Base-by-base conservation (phyloP, 495 filamentous ascomycete species). In the Penicillium odoratum region DNA sequence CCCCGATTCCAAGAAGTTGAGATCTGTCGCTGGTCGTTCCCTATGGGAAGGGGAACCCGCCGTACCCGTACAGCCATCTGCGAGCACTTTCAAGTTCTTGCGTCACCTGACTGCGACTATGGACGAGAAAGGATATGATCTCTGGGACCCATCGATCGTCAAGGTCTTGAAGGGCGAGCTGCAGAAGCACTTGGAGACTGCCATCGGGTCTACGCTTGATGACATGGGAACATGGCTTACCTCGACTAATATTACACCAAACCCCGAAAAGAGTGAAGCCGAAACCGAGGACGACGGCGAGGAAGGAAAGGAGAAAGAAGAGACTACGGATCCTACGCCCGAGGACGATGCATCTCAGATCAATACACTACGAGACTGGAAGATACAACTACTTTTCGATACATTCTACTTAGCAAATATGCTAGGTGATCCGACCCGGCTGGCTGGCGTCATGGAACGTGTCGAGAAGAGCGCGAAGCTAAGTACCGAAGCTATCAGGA, bases 361-460 rank as follows among this genome's bases (percentile, higher is more conserved):
- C 46, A 56, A 71, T 10, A 18, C 55, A 30, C n/a, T 69, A 7
- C 76, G 69, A 4, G 86, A 89, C 51, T 73, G 83, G 61, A 78
- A 83, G 9, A 79, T 88, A 6, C 94, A 97, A 63, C 80, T 87
- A 48, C 77, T 93, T 21, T 94, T 95, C 61, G 94, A 98, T 66
- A 69, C 87, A 7, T 59, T 83, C 31, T 89, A 92, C 56, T 77
- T 97, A 13, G 71, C 80, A 13, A 63, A 74, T 55, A 83, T 79
- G 26, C 66, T 81, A 4, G 66, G 62, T 1, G 62, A 69, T 4
- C 66, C 76, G 18, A 70, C 68, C 40, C 62, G 74, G 47, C 66
- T 89, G 44, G 69, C 72, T 59, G 68, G 67, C 9, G 68, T 83
- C 48, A 73, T 77, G 44, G 76, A 75, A 10, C 72, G 64, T 10